Base-by-base conservation (phyloP, 2,329 filamentous ascomycete species). In the Aspergillus floridensis region DNA sequence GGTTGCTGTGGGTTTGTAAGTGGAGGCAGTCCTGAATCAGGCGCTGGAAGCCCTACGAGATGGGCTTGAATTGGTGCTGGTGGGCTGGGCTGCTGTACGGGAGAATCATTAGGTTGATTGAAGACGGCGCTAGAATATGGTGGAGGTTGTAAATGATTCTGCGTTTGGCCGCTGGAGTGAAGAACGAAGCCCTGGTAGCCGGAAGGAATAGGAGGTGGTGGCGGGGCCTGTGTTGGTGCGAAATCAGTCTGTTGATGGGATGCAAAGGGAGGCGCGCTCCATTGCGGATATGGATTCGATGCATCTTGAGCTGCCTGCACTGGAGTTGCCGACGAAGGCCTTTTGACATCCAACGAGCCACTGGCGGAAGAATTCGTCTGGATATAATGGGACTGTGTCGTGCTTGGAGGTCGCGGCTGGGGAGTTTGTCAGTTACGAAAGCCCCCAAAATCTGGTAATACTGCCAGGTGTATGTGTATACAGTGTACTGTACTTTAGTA, bases 191-290 rank as follows among this genome's bases (percentile, higher is more conserved):
- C 63, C 51, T 77, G 72, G 63, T 79, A 77, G 35, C 65, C 70
- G 6, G 70, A 69, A 24, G 77, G 78, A 46, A 77, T 76, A n/a
- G 77, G 76, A 1, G 75, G 77, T n/a, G 72, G 73, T 14, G 76
- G 75, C 6, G 62, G 61, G 6, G 58, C 61, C 11, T 61, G 61
- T 1, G 56, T 52, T 16, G 77, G 71, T 29, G 71, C 59, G 55
- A 68, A 52, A n/a, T 55, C 57, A 41, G 59, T 58, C 53, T 62
- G 54, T n/a, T 65, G 65, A 31, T 68, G 68, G 32, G 56, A 50
- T 19, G 64, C 61, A 62, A 73, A 67, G 29, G 70, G 16, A 8
- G n/a, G 59, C 38, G 64, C 58, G 52, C 63, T 66, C 65, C 64
- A 68, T 52, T 61, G 68, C 24, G 65, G 65, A 56, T 61, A 56